Evolutionary conservation across 164 flowering plant species (phyloP), one percentile per base, ranked within the genome.

Genomic region (Umbilicus rupestris): DNA sequence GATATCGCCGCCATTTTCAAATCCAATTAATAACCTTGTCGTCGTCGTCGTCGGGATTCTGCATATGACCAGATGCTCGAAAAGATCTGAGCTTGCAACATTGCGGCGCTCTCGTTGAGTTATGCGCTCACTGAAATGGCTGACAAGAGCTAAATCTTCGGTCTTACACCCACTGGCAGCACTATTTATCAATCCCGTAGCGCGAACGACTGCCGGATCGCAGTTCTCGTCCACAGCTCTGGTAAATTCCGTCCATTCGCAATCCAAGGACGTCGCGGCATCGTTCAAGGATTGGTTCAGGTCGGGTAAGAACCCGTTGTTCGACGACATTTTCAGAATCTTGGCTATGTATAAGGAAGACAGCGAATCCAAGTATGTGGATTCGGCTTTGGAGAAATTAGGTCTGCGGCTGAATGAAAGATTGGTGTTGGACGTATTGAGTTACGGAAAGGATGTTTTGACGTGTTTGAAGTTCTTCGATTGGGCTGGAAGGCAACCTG

Each of bases 401-500:
- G 70, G 71, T 2, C 78, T 89, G 20, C 73, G 66, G 6, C 75
- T 91, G 9, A 12, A 74, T 0, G 89, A 62, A 8, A 33, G 42
- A 5, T 35, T 62, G 9, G 65, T 62, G n/a, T 35, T 62, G 65
- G 41, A 62, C n/a, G 42, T 62, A 22, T 19, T 62, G 22, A 62
- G 42, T 29, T 62, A 62, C 39, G 79, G 79, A 11, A 44, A 71
- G 1, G 88, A 85, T 15, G 80, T 88, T 5, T 74, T 85, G 15
- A 73, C 85, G 1, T 84, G 92, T 71, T 73, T 92, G 71, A 83
- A 77, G 66, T 90, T 92, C 75, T 93, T 93, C 67, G 96, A 93
- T 55, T 93, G 98, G 98, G 92, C 85, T 3, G 97, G 96, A 2
- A 75, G 87, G 41, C 96, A 90, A 65, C 75, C 41, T 0, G 83